Base-by-base conservation (phyloP, 495 filamentous ascomycete species). In the Penicillium manginii region DNA sequence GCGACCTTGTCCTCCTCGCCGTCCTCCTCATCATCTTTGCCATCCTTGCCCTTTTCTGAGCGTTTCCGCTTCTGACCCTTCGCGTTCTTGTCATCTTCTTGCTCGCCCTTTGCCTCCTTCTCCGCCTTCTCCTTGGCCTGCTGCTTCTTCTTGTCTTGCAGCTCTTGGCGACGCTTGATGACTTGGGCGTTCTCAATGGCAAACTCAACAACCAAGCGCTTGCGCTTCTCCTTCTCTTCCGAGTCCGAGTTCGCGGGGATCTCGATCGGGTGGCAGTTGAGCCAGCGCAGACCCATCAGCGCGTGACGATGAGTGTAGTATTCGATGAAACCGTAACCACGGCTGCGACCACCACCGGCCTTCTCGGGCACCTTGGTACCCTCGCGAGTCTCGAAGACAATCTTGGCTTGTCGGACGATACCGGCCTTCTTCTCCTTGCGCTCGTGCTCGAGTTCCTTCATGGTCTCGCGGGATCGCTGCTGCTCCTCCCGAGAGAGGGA, bases 161-260 rank as follows among this genome's bases (percentile, higher is more conserved):
- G 78, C 59, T 93, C 90, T 60, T 82, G 85, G 22, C 94, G 78
- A 55, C 94, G 80, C 56, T 82, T 79, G 35, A 99, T 89, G 4
- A 99, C 94, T 65, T 97, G 91, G 6, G 91, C 92, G 63, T 99
- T 99, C 73, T 99, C 94, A 69, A 99, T 97, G 12, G 94, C 93
- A 76, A 99, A 99, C 70, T 99, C 94, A 35, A 93, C 93, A 71
- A 99, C 91, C 49, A 98, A 73, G 14, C 93, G 80, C 72, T 90
- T 90, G 71, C 86, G 90, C 68, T 78, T 82, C 50, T 88, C 86
- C 55, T 80, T 68, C 23, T 74, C 61, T 17, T 83, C 83, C 21
- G 72, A 71, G 8, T 74, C 52, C 8, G 50, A 63, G 40, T 61
- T 72, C 10, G 66, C 64, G 14, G 71, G 73, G 31, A 68, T 61